phyloP scores from a whole-genome alignment of 2,329 filamentous ascomycete species.

The Hawksworthiomyces lignivorus region DNA sequence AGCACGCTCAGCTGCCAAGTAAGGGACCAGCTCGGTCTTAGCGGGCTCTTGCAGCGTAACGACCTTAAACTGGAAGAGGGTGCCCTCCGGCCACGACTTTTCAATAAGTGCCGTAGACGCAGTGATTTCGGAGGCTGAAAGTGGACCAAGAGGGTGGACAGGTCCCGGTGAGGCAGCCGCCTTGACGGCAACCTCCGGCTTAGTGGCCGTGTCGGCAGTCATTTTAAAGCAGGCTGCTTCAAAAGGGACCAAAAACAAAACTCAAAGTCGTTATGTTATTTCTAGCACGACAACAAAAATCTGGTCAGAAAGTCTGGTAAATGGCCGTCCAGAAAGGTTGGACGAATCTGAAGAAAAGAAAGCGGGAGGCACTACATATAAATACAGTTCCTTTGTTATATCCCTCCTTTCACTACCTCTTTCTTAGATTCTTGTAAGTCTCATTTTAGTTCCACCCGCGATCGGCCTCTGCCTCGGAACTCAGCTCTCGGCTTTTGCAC shows the following conservation, averaged over 20 bases:
- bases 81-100: slow-evolving; percentile 45
- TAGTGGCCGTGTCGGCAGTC: background rate
- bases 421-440: no score
- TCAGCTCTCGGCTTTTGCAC: no score
- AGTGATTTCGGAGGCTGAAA: slow-evolving; percentile 50
- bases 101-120: slow-evolving; percentile 41
- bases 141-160: slow-evolving; percentile 50
- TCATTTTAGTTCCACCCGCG: no score
- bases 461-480: no score
- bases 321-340: no score
- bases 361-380: no score
- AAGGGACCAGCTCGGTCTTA: slow-evolving; percentile 44
- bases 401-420: no score
- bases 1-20: slow-evolving; percentile 39
- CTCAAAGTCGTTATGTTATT: background rate
- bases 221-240: no score
- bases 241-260: background rate
- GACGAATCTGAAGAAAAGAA: no score
- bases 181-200: no score
- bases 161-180: background rate
- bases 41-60: slow-evolving; percentile 52
- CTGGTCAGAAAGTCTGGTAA: no score
- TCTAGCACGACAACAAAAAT: background rate
- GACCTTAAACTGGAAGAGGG: slow-evolving; percentile 53
- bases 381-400: no score